Conservation (phyloP, 176 grass and related monocot genomes). For the Phyllostachys edulis region DNA sequence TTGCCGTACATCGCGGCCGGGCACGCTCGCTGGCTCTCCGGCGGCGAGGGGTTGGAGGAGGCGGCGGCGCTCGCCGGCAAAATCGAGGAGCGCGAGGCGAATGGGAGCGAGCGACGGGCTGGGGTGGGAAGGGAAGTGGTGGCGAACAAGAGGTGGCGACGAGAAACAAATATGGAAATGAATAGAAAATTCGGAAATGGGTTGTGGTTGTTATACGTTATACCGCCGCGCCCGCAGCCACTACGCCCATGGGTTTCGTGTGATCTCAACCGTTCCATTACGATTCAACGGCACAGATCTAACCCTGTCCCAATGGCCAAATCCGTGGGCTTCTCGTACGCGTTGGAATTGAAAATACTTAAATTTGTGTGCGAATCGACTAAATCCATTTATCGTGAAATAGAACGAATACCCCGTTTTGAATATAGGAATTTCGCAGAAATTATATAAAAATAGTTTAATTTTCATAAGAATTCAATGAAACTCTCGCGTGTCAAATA, state of each 20-base stretch:
- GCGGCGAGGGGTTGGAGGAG: background rate
- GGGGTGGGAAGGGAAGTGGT: conserved; percentile 14
- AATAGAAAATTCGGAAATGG: background rate
- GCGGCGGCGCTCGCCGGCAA: conserved; percentile 2
- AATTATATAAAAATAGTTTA: too few species aligned
- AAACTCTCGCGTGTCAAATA: too few species aligned
- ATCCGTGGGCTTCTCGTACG: background rate
- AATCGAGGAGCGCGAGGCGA: conserved; percentile 22
- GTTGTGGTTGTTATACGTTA: background rate
- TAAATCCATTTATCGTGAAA: background rate
- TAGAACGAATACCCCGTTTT: too few species aligned
- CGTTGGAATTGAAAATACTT: background rate
- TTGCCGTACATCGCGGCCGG: conserved; percentile 58
- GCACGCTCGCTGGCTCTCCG: background rate
- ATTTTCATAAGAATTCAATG: too few species aligned
- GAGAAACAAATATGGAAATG: background rate
- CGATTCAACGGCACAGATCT: background rate
- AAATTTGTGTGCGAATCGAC: background rate
- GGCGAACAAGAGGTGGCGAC: conserved; percentile 10
- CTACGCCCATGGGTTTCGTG: background rate
- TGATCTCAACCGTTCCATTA: background rate
- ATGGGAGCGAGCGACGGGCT: conserved; percentile 5
- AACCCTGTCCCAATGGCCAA: accelerated
- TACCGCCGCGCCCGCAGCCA: background rate
- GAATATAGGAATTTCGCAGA: too few species aligned